These are phyloP conservation scores for Proliferodiscus dingleyae DNA, from an alignment of 2,329 filamentous ascomycete genomes.

Conservation along the genomic window DNA sequence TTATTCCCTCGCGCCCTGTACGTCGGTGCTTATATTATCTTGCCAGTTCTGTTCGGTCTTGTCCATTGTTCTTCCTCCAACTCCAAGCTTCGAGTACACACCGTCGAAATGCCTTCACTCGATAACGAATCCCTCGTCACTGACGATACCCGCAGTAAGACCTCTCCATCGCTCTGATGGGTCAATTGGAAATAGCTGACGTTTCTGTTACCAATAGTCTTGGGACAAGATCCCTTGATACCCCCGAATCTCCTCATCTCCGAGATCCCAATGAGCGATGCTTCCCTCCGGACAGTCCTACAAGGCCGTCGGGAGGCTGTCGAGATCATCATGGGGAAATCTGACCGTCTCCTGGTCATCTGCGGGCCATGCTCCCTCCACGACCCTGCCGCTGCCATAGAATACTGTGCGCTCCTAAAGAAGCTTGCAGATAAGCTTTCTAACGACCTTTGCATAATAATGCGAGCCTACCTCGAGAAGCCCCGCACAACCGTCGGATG, in stretches of 20 bases:
- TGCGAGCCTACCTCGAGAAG: constrained; percentile 99
- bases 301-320: constrained; percentile 60
- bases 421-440: constrained; percentile 72
- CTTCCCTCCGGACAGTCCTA: constrained; percentile 63
- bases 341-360: constrained; percentile 85
- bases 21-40: neutral
- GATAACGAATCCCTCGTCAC: constrained; percentile 31
- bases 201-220: constrained; percentile 51
- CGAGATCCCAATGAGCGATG: constrained; percentile 69
- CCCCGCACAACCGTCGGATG: constrained; percentile 96
- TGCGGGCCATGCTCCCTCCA: constrained; percentile 97
- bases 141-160: constrained; percentile 49
- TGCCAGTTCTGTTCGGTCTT: neutral
- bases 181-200: constrained; percentile 10
- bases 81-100: neutral
- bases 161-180: constrained; percentile 9
- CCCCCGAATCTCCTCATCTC: constrained; percentile 80
- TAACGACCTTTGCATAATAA: constrained; percentile 83
- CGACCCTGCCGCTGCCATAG: constrained; percentile 80
- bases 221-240: constrained; percentile 91
- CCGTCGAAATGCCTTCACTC: constrained; percentile 26
- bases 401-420: constrained; percentile 81
- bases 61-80: neutral
- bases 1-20: too few species aligned
- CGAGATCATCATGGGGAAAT: constrained; percentile 31